Percentiles rank a stretch among this genome's conserved stretches.
Evolutionary conservation across 345 rosid species (phyloP).

Genomic region (Diplotaxis tenuifolia): DNA sequence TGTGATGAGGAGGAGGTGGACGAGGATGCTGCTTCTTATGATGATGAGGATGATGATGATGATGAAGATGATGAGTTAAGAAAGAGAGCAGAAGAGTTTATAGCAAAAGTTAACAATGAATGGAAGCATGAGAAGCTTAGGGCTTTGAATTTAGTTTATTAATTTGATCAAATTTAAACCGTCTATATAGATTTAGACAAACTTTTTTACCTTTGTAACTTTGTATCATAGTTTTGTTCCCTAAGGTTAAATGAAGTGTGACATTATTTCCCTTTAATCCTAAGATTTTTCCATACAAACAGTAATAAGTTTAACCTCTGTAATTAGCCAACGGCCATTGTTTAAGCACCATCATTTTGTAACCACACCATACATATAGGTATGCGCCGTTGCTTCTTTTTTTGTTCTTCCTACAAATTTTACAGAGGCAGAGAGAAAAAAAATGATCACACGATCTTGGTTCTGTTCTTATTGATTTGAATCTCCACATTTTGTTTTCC

Average conservation of each 20-base stretch:
- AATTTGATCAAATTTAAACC: not conserved
- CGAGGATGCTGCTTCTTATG: not conserved
- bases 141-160: conserved; percentile 29
- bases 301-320: conserved; percentile 9
- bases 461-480: not conserved
- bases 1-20: not conserved
- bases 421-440: not conserved
- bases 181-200: conserved; percentile 1
- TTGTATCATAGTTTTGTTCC: conserved; percentile 3
- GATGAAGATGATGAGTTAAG: conserved; percentile 49
- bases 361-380: conserved; percentile 18
- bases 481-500: not conserved
- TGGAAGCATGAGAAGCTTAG: conserved; percentile 55
- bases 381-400: not conserved
- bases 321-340: conserved; percentile 18
- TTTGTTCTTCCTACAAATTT: not conserved
- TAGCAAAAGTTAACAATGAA: conserved; percentile 49
- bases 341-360: conserved; percentile 27
- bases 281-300: not conserved
- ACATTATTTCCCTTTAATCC: not conserved
- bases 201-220: not conserved
- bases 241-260: not conserved
- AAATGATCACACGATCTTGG: not conserved
- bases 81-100: conserved; percentile 61
- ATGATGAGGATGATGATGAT: not conserved